These are phyloP conservation scores for Lentinula raphanica DNA, from an alignment of 768 basidiomycete species.

Conservation along the genomic window DNA sequence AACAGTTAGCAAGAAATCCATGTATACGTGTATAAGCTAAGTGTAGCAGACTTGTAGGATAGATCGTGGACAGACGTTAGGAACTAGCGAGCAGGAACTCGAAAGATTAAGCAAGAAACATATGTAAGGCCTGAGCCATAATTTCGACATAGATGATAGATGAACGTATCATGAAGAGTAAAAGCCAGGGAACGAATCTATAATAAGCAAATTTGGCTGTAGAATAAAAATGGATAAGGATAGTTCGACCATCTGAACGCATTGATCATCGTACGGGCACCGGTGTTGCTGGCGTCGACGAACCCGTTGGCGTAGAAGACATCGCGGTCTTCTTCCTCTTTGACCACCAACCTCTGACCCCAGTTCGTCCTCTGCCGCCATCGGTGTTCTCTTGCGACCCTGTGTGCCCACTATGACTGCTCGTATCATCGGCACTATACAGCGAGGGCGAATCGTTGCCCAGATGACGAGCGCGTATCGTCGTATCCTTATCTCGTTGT, in stretches of 20 bases:
- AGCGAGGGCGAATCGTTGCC: background rate
- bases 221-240: background rate
- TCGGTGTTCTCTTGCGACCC: background rate
- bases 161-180: too few relatives aligned
- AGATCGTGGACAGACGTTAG: too few relatives aligned
- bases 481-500: background rate
- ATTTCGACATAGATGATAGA: too few relatives aligned
- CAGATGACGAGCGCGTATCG: background rate
- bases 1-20: background rate
- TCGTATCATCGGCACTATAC: background rate
- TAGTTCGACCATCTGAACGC: background rate
- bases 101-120: background rate
- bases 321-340: background rate
- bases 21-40: background rate
- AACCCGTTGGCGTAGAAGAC: background rate
- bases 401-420: constrained; percentile 1
- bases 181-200: too few relatives aligned
- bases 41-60: background rate
- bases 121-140: background rate
- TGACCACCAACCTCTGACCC: constrained; percentile 5
- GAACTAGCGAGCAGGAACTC: background rate
- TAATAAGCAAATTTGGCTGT: background rate
- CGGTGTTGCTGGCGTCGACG: constrained; percentile 1
- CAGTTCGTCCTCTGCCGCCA: background rate
- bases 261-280: background rate